Base-by-base conservation (phyloP, 148 eudicot genomes). In the Fagopyrum homotropicum region DNA sequence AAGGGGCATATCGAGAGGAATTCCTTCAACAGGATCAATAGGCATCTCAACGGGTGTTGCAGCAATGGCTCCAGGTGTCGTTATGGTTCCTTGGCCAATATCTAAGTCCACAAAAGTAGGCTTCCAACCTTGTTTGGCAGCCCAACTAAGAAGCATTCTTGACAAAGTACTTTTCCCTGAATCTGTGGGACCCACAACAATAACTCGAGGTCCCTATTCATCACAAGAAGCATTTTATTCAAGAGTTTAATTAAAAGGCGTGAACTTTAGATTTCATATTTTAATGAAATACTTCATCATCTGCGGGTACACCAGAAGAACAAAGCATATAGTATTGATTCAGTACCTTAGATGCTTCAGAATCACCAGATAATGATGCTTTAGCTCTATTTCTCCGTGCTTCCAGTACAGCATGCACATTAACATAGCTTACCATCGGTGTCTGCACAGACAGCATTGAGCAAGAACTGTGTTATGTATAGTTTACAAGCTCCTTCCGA, bases 131-230 rank as follows among this genome's bases (percentile, higher is more conserved):
- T 90, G 98, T 83, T 95, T 95, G 77, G 98, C 93, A 43, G 96
- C 93, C 98, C 98, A 95, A 76, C 97, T 95, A 79, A 95, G 97
- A 80, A 95, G 96, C 97, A 95, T 95, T 80, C 91, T 88, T 50
- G 97, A 83, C 83, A 92, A 84, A 68, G 92, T 87, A 81, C 97
- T 95, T 89, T 95, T 95, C 74, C 98, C 97, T 43, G 96, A 92
- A 81, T 92, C 98, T 59, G 97, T 87, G 59, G 98, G 98, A 63
- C 98, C 98, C 74, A 95, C 98, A 81, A 91, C 97, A 75, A 95
- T 86, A 73, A 95, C 96, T 78, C 92, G 82, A 52, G 98, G 98
- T 46, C 97, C 98, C 98, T 94, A 77, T 49, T 75, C n/a, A 74
- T 78, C 73, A 68, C 47, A 30, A 63, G 4, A 9, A 30, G 14